Evolutionary conservation across 2,329 filamentous ascomycete genomes (phyloP).

Genomic region (Fusarium sp.): DNA sequence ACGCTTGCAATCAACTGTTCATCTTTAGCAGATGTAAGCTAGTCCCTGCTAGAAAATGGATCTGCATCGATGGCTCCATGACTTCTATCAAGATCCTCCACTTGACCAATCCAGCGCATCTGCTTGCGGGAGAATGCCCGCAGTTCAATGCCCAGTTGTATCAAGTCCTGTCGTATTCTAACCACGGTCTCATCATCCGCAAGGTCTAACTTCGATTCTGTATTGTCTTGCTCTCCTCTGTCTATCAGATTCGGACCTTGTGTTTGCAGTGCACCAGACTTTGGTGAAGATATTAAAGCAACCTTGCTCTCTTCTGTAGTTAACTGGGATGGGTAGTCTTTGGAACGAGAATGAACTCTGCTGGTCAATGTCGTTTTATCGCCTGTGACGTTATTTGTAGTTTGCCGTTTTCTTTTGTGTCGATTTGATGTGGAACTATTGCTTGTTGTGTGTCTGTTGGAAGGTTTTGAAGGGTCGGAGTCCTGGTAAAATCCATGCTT

Average conservation of each 20-base stretch:
- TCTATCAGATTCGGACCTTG: not conserved
- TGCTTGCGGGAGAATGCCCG: not conserved
- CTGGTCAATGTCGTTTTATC: not conserved
- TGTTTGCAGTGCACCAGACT: not conserved
- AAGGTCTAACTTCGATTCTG: not conserved
- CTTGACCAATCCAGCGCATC: not conserved
- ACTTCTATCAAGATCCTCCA: not conserved
- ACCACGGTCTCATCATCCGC: not conserved
- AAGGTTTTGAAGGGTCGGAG: not conserved
- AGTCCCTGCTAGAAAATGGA: not conserved
- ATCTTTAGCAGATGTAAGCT: not conserved
- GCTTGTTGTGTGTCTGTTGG: not conserved
- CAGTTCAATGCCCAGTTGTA: not conserved
- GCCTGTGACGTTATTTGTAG: too few species aligned
- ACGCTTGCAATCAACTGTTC: too few species aligned
- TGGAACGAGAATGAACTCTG: not conserved
- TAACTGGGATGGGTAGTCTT: not conserved
- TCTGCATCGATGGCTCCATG: not conserved
- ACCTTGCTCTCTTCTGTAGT: too few species aligned
- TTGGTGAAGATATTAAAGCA: fast-evolving
- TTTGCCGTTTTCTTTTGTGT: not conserved
- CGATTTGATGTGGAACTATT: not conserved
- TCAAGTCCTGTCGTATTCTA: not conserved
- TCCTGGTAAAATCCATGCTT: not conserved
- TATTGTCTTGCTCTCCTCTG: too few species aligned